Percentiles rank a stretch among this genome's conserved stretches.
Evolutionary conservation across 306 rosid species (phyloP).

Genomic region (Pyrus pyrifolia): DNA sequence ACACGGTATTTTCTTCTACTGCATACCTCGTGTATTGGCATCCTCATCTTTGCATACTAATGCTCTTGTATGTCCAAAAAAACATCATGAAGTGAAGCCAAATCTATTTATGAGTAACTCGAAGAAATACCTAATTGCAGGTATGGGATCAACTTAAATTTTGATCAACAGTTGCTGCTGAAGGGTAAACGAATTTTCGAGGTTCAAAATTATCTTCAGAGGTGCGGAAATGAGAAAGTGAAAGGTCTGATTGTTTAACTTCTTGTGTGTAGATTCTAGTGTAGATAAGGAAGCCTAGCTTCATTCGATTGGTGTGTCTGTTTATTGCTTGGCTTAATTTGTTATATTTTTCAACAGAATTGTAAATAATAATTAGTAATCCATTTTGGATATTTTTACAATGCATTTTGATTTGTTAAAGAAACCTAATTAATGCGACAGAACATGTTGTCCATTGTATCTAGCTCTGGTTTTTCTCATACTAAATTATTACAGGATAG

Average conservation of each 20-base stretch:
- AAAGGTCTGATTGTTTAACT: conserved; percentile 36
- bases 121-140: conserved; percentile 18
- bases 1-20: conserved; percentile 34
- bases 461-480: background rate
- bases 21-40: background rate
- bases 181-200: conserved; percentile 39
- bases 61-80: background rate
- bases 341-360: background rate
- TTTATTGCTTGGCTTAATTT: background rate
- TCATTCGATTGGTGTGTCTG: background rate
- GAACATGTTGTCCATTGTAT: too few relatives aligned
- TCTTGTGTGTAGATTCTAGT: background rate
- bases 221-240: conserved; percentile 28
- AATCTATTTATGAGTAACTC: background rate
- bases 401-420: too few relatives aligned
- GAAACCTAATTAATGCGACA: background rate
- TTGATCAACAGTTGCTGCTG: conserved; percentile 37
- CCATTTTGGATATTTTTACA: background rate
- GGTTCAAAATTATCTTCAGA: conserved; percentile 41
- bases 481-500: too few relatives aligned
- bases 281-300: background rate
- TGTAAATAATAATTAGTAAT: background rate
- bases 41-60: background rate
- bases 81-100: background rate
- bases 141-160: conserved; percentile 37